These are phyloP conservation scores for Alternaria arborescens DNA, from an alignment of 2,329 filamentous ascomycete genomes.

Conservation along the genomic window DNA sequence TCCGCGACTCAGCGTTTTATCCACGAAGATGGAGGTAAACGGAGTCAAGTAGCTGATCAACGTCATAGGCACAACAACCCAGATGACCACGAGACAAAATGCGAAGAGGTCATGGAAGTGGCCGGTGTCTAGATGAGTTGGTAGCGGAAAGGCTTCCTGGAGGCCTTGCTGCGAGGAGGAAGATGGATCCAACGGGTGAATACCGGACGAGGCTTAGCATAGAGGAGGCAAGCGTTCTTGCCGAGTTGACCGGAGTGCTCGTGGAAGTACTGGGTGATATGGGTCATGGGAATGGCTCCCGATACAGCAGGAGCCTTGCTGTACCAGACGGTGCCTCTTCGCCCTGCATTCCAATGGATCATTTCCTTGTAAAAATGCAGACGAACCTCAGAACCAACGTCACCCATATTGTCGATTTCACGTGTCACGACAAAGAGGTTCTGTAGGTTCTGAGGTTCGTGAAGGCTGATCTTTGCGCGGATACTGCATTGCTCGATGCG, in stretches of 20 bases:
- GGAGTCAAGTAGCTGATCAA: slow-evolving; percentile 21
- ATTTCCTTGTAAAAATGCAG: neutral
- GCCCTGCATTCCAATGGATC: too few species aligned
- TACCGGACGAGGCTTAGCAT: neutral
- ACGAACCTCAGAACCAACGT: neutral
- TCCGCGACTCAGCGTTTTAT: slow-evolving; percentile 24
- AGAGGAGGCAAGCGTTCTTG: neutral
- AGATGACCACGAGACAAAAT: slow-evolving; percentile 15
- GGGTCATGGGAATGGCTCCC: slow-evolving; percentile 23
- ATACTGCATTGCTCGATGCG: slow-evolving; percentile 36
- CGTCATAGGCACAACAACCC: slow-evolving; percentile 21
- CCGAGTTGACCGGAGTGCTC: slow-evolving; percentile 11
- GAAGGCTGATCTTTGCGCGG: slow-evolving; percentile 14
- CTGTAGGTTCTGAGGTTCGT: neutral
- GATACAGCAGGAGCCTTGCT: neutral
- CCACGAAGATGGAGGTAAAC: slow-evolving; percentile 13
- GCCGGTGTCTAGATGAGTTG: neutral
- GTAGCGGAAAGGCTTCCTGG: neutral
- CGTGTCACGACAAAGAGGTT: neutral
- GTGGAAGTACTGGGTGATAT: slow-evolving; percentile 30
- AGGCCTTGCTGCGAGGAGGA: neutral
- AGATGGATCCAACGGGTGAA: neutral
- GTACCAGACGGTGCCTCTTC: neutral
- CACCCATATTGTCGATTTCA: too few species aligned
- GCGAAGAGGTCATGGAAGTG: neutral